Evolutionary conservation across 805 yeast species (phyloP).

Genomic region (Tetrapisispora fleetii): DNA sequence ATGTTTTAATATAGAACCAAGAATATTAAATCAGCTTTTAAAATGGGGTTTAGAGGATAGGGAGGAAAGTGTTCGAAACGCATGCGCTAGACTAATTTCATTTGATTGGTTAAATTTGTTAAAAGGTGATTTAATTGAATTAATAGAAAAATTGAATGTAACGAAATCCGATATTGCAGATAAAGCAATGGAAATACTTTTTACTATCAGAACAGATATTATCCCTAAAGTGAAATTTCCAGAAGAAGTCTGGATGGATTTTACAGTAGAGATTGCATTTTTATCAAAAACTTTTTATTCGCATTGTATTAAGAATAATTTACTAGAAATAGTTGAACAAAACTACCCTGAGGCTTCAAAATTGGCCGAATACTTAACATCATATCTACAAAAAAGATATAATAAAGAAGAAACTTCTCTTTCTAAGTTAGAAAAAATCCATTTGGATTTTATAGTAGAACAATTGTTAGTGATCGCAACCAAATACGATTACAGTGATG

Average conservation of each 20-base stretch:
- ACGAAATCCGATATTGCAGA: conserved; percentile 59
- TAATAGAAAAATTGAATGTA: conserved; percentile 64
- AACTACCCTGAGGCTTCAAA: conserved; percentile 73
- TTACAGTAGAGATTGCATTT: conserved; percentile 69
- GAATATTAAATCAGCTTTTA: conserved; percentile 55
- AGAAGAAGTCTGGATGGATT: conserved; percentile 55
- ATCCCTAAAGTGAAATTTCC: conserved; percentile 49
- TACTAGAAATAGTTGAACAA: conserved; percentile 48
- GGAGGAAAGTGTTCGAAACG: conserved; percentile 59
- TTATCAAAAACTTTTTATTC: conserved; percentile 57
- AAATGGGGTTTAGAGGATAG: conserved; percentile 85
- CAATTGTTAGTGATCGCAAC: conserved; percentile 62
- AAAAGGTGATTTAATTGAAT: conserved; percentile 59
- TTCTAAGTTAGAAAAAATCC: conserved; percentile 39
- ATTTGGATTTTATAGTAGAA: conserved; percentile 61
- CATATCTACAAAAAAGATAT: conserved; percentile 44
- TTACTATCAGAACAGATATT: conserved; percentile 53
- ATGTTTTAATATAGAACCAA: conserved; percentile 30
- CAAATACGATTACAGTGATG: conserved; percentile 79
- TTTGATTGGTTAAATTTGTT: conserved; percentile 61
- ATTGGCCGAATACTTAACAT: conserved; percentile 49
- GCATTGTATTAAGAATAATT: conserved; percentile 47
- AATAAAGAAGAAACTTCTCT: conserved; percentile 2
- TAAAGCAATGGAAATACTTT: conserved; percentile 52
- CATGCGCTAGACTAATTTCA: conserved; percentile 64